Conservation (phyloP, 768 basidiomycete genomes). For the Collybia nuda region DNA sequence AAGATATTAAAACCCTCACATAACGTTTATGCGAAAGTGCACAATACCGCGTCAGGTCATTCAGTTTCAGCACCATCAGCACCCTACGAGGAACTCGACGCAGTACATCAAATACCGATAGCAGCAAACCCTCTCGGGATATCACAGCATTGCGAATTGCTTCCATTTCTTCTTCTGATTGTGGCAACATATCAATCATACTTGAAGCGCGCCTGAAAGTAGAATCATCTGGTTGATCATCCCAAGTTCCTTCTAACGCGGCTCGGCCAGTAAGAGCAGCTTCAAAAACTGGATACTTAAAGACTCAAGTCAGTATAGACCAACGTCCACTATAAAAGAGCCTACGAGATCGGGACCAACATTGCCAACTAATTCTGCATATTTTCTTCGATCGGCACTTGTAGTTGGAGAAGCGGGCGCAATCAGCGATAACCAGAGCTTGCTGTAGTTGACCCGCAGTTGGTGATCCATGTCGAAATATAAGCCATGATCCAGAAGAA, state of each 20-base stretch:
- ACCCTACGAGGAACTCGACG: conserved; percentile 83
- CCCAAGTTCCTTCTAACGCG: conserved; percentile 64
- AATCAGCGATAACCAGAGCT: conserved; percentile 90
- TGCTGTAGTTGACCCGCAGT: conserved; percentile 80
- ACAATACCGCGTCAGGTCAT: conserved; percentile 74
- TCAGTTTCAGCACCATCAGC: conserved; percentile 82
- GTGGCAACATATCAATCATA: conserved; percentile 72
- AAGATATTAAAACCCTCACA: background rate
- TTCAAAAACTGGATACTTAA: conserved; percentile 90
- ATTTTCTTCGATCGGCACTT: conserved; percentile 72
- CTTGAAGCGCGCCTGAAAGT: conserved; percentile 67
- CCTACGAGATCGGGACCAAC: conserved; percentile 83
- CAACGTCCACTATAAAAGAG: conserved; percentile 8
- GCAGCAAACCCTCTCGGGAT: conserved; percentile 76
- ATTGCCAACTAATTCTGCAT: conserved; percentile 89
- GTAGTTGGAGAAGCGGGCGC: conserved; percentile 65
- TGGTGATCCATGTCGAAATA: conserved; percentile 88
- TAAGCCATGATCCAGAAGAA: conserved; percentile 89
- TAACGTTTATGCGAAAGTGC: background rate
- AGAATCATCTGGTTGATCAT: conserved; percentile 35
- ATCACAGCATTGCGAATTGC: conserved; percentile 82
- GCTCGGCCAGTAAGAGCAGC: conserved; percentile 92
- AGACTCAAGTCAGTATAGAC: background rate
- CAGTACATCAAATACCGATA: conserved; percentile 86
- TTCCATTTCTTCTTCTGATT: conserved; percentile 76